Conservation (phyloP, 2,329 filamentous ascomycete species). For the Diaporthe vaccinii region DNA sequence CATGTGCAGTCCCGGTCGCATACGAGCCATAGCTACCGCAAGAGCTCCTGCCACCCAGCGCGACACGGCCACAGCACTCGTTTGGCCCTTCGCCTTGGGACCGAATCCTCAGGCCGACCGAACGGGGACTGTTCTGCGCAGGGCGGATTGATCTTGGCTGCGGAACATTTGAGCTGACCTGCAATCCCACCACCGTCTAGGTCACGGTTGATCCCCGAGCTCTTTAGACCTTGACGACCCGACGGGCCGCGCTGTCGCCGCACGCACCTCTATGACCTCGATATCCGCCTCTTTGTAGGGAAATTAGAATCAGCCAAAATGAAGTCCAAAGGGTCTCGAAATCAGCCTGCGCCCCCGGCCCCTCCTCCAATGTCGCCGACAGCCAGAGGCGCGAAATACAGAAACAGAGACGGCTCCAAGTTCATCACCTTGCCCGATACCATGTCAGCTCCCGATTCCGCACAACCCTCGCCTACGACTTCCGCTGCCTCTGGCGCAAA, state of each 20-base stretch:
- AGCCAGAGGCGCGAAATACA: conserved; percentile 70
- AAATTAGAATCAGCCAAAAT: conserved; percentile 34
- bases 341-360: conserved; percentile 46
- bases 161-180: conserved; percentile 31
- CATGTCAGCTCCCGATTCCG: conserved; percentile 60
- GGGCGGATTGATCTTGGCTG: not conserved
- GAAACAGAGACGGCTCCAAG: conserved; percentile 78
- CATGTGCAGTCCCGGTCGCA: conserved; percentile 28
- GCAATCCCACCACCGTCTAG: conserved; percentile 22
- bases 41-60: conserved; percentile 20
- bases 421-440: conserved; percentile 73
- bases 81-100: conserved; percentile 7
- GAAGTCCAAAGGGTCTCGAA: conserved; percentile 50
- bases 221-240: conserved; percentile 32
- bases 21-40: conserved; percentile 28
- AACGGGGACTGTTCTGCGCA: not conserved
- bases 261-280: conserved; percentile 37
- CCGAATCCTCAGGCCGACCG: not conserved
- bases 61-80: conserved; percentile 16
- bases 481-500: conserved; percentile 51
- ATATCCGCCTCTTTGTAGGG: conserved; percentile 23
- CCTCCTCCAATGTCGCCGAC: conserved; percentile 63
- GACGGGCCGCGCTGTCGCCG: conserved; percentile 39
- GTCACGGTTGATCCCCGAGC: conserved; percentile 29
- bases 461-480: conserved; percentile 66